Evolutionary conservation across 2,329 filamentous ascomycete genomes (phyloP).

Genomic region (Fusarium nelsonii): DNA sequence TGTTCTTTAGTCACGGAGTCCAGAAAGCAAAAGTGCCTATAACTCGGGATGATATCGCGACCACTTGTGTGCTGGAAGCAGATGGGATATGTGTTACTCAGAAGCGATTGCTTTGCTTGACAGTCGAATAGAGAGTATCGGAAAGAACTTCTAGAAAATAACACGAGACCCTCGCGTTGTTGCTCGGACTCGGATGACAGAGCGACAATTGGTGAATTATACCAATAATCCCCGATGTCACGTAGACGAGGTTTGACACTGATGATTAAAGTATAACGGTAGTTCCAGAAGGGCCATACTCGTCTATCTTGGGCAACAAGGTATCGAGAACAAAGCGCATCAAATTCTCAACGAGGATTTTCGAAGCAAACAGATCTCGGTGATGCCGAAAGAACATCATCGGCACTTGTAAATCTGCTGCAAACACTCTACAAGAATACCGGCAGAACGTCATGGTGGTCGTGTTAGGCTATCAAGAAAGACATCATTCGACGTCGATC

Average conservation of each 20-base stretch:
- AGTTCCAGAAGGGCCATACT: background rate
- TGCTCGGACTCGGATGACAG: background rate
- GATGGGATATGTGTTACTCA: background rate
- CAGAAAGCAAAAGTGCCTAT: background rate
- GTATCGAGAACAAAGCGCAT: background rate
- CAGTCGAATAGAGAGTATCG: background rate
- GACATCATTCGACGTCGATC: background rate
- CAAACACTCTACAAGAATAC: background rate
- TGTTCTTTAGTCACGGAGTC: background rate
- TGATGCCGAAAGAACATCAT: background rate
- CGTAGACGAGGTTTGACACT: background rate
- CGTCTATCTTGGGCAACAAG: background rate
- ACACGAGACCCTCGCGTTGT: background rate
- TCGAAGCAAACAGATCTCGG: background rate
- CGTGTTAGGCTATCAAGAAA: background rate
- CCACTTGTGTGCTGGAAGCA: background rate
- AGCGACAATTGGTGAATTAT: constrained; percentile 1
- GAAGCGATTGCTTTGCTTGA: background rate
- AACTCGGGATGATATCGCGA: background rate
- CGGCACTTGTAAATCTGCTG: background rate
- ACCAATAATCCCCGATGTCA: constrained; percentile 7
- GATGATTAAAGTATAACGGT: background rate
- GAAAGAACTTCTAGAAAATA: background rate
- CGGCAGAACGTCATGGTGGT: background rate
- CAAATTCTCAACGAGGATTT: background rate